A percentile compares a stretch with the other conserved stretches of the same genome.
phyloP scores from a whole-genome alignment of 176 grass and related monocot genomes.

The Triticum monococcum region DNA sequence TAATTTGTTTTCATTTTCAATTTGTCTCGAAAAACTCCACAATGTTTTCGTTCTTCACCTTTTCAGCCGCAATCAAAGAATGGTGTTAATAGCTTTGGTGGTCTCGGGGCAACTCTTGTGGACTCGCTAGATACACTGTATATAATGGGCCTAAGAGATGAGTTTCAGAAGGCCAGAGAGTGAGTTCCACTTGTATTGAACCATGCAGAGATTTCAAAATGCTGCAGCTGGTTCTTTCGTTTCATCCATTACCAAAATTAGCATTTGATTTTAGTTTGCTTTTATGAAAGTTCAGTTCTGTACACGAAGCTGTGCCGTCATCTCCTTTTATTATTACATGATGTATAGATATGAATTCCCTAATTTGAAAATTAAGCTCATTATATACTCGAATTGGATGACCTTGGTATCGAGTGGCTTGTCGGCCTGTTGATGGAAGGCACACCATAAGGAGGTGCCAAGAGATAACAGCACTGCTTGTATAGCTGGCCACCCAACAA shows the following conservation, averaged over 20 bases:
- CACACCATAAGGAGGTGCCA: background rate
- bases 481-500: background rate
- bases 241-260: constrained; percentile 1
- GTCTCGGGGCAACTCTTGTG: constrained; percentile 91
- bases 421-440: background rate
- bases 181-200: constrained; percentile 52
- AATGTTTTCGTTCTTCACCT: constrained; percentile 25
- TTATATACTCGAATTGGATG: background rate
- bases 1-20: constrained; percentile 29
- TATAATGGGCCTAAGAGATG: constrained; percentile 96
- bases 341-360: constrained; percentile 1
- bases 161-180: constrained; percentile 97
- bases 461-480: background rate
- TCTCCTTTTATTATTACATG: background rate
- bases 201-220: constrained; percentile 12
- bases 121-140: constrained; percentile 94
- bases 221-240: constrained; percentile 4
- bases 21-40: constrained; percentile 20
- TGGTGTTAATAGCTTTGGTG: constrained; percentile 96
- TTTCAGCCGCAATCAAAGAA: constrained; percentile 88
- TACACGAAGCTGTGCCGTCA: background rate
- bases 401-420: background rate
- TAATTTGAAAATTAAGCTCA: constrained; percentile 19
- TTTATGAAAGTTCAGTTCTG: constrained; percentile 21
- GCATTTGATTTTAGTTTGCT: background rate